phyloP scores from a whole-genome alignment of 495 filamentous ascomycete species.

The Penicillium ucsense region DNA sequence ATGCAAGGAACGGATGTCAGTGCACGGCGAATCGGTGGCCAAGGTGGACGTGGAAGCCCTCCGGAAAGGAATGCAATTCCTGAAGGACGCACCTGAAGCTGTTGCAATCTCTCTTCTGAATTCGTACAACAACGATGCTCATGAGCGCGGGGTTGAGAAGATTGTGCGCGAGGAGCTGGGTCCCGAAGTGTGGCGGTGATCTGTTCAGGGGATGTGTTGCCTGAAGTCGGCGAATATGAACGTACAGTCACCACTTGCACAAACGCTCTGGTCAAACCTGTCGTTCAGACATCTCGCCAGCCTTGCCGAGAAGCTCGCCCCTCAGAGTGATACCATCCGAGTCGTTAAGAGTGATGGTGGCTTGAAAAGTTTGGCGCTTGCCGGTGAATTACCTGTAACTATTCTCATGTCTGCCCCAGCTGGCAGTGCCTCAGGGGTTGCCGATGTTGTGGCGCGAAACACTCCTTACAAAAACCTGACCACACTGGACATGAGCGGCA shows the following conservation, averaged over 20 bases:
- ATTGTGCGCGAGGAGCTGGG: constrained; percentile 30
- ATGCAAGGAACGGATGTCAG: constrained; percentile 37
- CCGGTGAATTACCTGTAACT: constrained; percentile 35
- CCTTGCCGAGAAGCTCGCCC: constrained; percentile 23
- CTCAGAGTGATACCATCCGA: constrained; percentile 32
- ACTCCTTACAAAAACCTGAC: constrained; percentile 41
- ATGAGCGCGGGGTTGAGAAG: constrained; percentile 30
- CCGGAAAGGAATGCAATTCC: constrained; percentile 16
- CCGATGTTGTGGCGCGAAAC: constrained; percentile 34
- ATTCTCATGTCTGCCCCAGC: constrained; percentile 43
- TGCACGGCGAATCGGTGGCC: constrained; percentile 30
- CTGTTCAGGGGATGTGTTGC: constrained; percentile 36
- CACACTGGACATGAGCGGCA: constrained; percentile 44
- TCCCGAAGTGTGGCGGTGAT: constrained; percentile 27
- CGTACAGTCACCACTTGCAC: constrained; percentile 42
- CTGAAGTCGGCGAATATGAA: constrained; percentile 43
- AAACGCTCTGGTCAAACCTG: constrained; percentile 41
- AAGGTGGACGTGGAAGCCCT: constrained; percentile 30
- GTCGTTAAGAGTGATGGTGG: constrained; percentile 43
- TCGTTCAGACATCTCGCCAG: constrained; percentile 34
- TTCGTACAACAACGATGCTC: constrained; percentile 33
- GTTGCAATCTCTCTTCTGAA: constrained; percentile 41
- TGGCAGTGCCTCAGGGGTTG: constrained; percentile 37
- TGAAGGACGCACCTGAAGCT: constrained; percentile 29
- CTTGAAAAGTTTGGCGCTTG: constrained; percentile 33